Evolutionary conservation across 768 basidiomycete genomes (phyloP).

Genomic region (Tylopilus subfusipes): DNA sequence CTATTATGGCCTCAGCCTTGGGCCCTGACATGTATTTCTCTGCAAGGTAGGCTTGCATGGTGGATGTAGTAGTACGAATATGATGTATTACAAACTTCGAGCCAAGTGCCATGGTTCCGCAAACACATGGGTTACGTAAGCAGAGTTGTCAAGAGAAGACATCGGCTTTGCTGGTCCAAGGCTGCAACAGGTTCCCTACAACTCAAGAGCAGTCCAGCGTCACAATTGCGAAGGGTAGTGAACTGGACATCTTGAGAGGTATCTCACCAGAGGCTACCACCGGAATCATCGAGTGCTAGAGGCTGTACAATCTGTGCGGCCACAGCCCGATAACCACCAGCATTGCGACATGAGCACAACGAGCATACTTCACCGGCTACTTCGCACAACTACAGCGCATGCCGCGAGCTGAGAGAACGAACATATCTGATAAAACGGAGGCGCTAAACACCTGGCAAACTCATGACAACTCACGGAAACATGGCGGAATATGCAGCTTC

Average conservation of each 20-base stretch:
- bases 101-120: background rate
- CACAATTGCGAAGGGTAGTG: no score
- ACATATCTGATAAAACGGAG: conserved; percentile 5
- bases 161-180: no score
- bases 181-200: no score
- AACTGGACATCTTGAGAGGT: no score
- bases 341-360: background rate
- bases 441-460: background rate
- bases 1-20: conserved; percentile 92
- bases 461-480: conserved; percentile 22
- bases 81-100: background rate
- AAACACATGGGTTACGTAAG: conserved; percentile 5
- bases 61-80: background rate
- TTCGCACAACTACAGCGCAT: background rate
- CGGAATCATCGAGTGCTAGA: background rate
- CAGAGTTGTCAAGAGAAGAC: no score
- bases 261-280: no score
- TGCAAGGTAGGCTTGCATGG: conserved; percentile 80
- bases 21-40: conserved; percentile 95
- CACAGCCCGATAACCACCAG: background rate
- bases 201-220: background rate
- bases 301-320: background rate
- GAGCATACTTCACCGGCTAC: background rate
- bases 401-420: conserved; percentile 1
- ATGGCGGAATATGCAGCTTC: conserved; percentile 25